These are phyloP conservation scores for Ophiostoma fasciatum DNA, from an alignment of 2,329 filamentous ascomycete genomes.

Conservation along the genomic window DNA sequence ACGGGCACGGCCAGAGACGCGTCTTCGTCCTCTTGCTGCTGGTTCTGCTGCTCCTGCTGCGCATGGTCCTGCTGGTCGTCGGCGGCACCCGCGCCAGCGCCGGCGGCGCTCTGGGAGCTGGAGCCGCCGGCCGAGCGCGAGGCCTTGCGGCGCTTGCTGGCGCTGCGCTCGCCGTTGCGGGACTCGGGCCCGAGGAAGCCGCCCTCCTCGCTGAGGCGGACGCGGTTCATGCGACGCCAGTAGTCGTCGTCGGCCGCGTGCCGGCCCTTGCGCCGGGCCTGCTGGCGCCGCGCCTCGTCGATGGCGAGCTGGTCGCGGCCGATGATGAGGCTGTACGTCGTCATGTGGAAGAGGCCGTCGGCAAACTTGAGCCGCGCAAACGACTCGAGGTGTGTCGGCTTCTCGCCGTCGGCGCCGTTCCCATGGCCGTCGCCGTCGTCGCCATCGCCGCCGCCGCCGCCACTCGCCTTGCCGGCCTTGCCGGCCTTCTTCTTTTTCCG, in stretches of 20 bases:
- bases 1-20: slow-evolving; percentile 22
- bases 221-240: no score
- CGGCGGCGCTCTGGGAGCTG: neutral
- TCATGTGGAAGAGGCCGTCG: slow-evolving; percentile 68
- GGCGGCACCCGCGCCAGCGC: slow-evolving; percentile 6
- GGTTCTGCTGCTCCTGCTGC: slow-evolving; percentile 4
- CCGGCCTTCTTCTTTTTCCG: no score
- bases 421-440: slow-evolving; percentile 12
- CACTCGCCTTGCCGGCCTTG: slow-evolving; percentile 25
- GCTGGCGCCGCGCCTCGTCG: slow-evolving; percentile 36
- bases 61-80: slow-evolving; percentile 20
- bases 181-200: slow-evolving; percentile 51
- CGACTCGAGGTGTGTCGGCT: slow-evolving; percentile 27
- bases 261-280: slow-evolving; percentile 25
- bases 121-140: neutral
- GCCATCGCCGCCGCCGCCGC: no score
- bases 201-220: slow-evolving; percentile 54
- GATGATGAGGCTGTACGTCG: slow-evolving; percentile 55
- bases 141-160: neutral
- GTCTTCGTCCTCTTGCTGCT: neutral
- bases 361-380: slow-evolving; percentile 52
- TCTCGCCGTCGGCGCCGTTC: neutral
- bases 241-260: slow-evolving; percentile 31
- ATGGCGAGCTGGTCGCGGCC: slow-evolving; percentile 53
- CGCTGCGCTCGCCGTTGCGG: slow-evolving; percentile 20